Conservation (phyloP, 1,284 basidiomycete species). For the Retiboletus flavoniger region DNA sequence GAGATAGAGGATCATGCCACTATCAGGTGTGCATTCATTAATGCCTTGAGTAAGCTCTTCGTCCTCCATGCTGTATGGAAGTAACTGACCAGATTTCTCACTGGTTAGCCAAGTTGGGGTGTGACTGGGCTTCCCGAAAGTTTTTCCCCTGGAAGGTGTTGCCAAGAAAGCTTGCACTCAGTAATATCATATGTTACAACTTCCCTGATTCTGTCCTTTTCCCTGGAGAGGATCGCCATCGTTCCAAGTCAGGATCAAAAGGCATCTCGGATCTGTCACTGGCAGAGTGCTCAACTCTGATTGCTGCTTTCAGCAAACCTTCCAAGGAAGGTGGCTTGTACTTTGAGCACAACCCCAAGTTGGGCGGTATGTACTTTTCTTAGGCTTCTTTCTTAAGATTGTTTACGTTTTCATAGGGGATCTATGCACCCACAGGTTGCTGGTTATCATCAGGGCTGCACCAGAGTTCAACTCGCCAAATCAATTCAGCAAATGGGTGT, state of each 20-base stretch:
- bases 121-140: not conserved
- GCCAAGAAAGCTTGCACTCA: not conserved
- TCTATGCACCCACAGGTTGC: not conserved
- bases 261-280: not conserved
- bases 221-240: not conserved
- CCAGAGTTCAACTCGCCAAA: not conserved
- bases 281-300: not conserved
- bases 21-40: not conserved
- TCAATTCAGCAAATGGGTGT: not conserved
- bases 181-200: not conserved
- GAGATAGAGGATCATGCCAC: not conserved
- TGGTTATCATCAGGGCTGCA: not conserved
- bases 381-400: not conserved
- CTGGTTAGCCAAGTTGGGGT: not conserved
- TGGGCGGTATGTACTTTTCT: not conserved
- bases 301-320: not conserved
- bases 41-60: not conserved
- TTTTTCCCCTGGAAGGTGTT: not conserved
- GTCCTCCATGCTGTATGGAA: too few relatives aligned
- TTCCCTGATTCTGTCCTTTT: not conserved
- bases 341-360: not conserved
- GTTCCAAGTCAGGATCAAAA: not conserved
- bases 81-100: not conserved
- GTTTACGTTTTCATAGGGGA: not conserved
- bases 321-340: not conserved